These are phyloP conservation scores for Penicillium paxilli DNA, from an alignment of 495 filamentous ascomycete genomes.

Conservation along the genomic window DNA sequence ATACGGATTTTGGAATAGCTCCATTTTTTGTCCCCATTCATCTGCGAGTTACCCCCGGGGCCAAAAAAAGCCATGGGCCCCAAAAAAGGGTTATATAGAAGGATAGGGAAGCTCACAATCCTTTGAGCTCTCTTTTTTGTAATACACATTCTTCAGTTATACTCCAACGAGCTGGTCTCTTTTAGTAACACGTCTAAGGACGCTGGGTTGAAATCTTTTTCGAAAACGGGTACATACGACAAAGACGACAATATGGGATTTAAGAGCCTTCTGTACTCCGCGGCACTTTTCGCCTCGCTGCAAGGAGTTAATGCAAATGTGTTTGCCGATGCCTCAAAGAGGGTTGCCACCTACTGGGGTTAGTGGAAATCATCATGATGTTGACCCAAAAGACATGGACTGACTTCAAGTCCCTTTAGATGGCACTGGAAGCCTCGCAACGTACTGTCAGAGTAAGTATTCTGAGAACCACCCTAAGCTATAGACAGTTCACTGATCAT, in stretches of 20 bases:
- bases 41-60: neutral
- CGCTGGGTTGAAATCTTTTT: neutral
- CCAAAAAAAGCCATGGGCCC: neutral
- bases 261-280: neutral
- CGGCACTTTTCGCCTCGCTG: conserved; percentile 1
- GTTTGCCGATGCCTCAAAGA: neutral
- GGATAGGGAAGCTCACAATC: neutral
- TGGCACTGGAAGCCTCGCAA: conserved; percentile 1
- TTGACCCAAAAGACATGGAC: neutral
- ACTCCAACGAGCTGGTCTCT: neutral
- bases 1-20: neutral
- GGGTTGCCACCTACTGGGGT: neutral
- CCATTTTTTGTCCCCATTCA: neutral
- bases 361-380: neutral
- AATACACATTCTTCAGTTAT: neutral
- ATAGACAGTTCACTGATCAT: neutral
- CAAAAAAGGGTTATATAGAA: neutral
- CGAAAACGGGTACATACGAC: too few species aligned
- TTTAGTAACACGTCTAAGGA: neutral
- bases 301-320: neutral
- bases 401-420: conserved; percentile 3
- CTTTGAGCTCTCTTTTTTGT: neutral
- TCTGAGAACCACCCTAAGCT: neutral
- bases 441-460: conserved; percentile 5
- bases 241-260: neutral